Conservation (phyloP, 768 basidiomycete genomes). For the Botryobasidium botryosum region DNA sequence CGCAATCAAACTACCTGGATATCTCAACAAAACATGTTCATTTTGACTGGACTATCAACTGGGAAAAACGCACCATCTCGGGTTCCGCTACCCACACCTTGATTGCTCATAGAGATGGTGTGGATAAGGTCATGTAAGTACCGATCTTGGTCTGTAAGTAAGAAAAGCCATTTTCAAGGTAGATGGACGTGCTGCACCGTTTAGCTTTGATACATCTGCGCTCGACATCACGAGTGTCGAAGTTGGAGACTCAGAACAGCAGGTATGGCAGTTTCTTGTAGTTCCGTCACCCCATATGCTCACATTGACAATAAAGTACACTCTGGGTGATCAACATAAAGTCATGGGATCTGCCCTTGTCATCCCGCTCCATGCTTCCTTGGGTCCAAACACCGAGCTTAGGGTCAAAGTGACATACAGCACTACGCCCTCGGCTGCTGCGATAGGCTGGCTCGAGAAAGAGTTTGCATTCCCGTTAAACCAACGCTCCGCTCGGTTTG, state of each 20-base stretch:
- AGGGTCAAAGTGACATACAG: conserved; percentile 42
- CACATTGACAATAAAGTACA: conserved; percentile 25
- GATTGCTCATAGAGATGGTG: conserved; percentile 32
- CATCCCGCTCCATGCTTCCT: conserved; percentile 30
- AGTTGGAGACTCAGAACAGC: conserved; percentile 32
- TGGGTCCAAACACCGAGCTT: conserved; percentile 27
- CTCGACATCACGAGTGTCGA: conserved; percentile 40
- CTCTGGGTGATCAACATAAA: conserved; percentile 37
- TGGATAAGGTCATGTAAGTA: conserved; percentile 42
- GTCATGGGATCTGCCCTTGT: conserved; percentile 67
- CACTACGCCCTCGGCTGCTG: conserved; percentile 57
- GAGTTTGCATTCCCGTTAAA: conserved; percentile 28
- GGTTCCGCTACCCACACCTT: conserved; percentile 54
- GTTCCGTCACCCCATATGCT: background rate
- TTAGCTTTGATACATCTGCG: conserved; percentile 57
- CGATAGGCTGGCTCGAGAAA: conserved; percentile 77
- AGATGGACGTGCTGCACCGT: conserved; percentile 1
- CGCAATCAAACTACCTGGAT: background rate
- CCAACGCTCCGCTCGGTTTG: background rate
- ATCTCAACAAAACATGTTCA: conserved; percentile 13
- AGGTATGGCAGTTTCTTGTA: conserved; percentile 24
- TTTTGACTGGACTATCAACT: conserved; percentile 71
- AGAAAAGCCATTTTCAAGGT: background rate
- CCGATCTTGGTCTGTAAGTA: background rate
- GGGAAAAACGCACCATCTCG: conserved; percentile 35